Evolutionary conservation across 2,329 filamentous ascomycete species (phyloP).

Genomic region (Microascus cirrosus): DNA sequence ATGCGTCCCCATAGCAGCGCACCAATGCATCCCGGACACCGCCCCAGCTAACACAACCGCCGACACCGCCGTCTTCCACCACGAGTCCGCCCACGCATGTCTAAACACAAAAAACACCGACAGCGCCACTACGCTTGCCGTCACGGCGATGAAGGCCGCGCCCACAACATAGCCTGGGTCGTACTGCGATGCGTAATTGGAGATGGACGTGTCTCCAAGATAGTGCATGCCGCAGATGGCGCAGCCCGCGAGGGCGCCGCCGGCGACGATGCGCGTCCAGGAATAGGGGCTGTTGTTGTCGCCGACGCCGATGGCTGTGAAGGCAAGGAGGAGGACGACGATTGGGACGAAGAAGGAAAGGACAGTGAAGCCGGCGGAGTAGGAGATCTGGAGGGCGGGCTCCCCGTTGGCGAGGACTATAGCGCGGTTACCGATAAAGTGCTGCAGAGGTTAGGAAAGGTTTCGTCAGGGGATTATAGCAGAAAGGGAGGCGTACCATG

Average conservation of each 20-base stretch:
- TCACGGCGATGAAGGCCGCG: conserved; percentile 60
- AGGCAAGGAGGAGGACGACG: conserved; percentile 60
- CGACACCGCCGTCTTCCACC: conserved; percentile 62
- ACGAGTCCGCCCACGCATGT: conserved; percentile 64
- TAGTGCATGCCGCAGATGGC: conserved; percentile 84
- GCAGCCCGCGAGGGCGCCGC: conserved; percentile 59
- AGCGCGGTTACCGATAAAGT: conserved; percentile 74
- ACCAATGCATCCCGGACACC: conserved; percentile 84
- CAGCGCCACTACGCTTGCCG: conserved; percentile 59
- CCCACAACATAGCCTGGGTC: conserved; percentile 48
- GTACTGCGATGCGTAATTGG: conserved; percentile 63
- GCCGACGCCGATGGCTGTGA: conserved; percentile 54
- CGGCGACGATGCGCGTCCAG: conserved; percentile 46
- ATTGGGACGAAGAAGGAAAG: conserved; percentile 75
- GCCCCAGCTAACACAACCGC: conserved; percentile 59
- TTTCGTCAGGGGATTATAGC: conserved; percentile 2
- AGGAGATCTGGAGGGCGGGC: conserved; percentile 56
- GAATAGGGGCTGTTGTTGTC: conserved; percentile 32
- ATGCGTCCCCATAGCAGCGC: conserved; percentile 57
- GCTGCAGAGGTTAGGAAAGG: conserved; percentile 29
- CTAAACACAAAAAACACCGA: conserved; percentile 69
- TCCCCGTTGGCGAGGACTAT: conserved; percentile 58
- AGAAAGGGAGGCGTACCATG: conserved; percentile 34
- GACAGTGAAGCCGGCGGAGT: conserved; percentile 60
- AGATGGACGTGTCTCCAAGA: conserved; percentile 71